A percentile compares a stretch with the other conserved stretches of the same genome.
Conservation (phyloP, 257 asterid species). For the Osmanthus fragrans region DNA sequence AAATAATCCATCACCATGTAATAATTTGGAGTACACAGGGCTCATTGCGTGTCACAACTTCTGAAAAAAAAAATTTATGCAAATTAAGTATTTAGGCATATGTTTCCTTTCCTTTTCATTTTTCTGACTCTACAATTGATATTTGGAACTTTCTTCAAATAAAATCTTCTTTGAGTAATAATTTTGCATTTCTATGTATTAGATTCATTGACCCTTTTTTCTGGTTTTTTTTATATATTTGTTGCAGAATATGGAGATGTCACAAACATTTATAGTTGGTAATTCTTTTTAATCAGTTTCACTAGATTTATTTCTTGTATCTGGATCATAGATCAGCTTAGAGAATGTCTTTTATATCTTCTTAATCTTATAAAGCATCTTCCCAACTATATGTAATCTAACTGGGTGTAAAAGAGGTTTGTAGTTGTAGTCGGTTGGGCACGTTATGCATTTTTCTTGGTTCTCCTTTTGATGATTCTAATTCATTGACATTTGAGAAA, state of each 20-base stretch:
- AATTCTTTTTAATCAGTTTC: conserved; percentile 26
- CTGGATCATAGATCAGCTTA: background rate
- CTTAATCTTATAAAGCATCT: background rate
- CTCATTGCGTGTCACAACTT: background rate
- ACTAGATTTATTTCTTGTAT: conserved; percentile 15
- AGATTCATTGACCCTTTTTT: conserved; percentile 22
- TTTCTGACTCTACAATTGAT: background rate
- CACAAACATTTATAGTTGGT: conserved; percentile 95
- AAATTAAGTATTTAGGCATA: background rate
- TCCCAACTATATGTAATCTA: background rate
- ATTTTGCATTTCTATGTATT: background rate
- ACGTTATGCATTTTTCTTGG: background rate
- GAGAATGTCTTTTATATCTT: conserved; percentile 10
- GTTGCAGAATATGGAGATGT: conserved; percentile 89
- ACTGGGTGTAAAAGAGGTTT: background rate
- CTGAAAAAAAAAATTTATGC: background rate
- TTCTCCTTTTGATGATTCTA: background rate
- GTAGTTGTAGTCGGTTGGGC: background rate
- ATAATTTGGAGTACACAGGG: background rate
- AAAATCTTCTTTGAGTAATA: conserved; percentile 1
- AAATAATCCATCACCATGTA: background rate
- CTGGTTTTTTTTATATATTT: conserved; percentile 20
- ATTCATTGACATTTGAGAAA: background rate
- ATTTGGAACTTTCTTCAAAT: background rate
- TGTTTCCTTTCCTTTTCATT: background rate